Evolutionary conservation across 768 basidiomycete genomes (phyloP), one percentile per base, ranked within the genome.

Genomic region (Pleurotus tuber-regium): DNA sequence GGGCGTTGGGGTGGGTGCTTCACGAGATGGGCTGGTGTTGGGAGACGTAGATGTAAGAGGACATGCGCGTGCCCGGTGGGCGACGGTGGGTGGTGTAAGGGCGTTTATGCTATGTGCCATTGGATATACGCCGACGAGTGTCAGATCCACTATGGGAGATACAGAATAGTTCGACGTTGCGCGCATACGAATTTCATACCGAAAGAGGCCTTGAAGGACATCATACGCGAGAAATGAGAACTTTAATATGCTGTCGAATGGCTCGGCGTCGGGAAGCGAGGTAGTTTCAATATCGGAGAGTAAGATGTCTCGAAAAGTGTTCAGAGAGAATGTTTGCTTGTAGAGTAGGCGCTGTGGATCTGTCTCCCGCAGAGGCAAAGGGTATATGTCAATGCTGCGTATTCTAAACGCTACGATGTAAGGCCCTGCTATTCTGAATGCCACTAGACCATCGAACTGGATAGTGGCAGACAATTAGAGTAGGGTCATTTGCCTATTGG

Each of bases 341-440:
- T 30, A 29, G 59, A 61, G 65, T n/a, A 60, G 31, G 16, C 44
- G 53, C 26, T 38, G 38, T n/a, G 43, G 26, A 24, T 39, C 52
- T 10, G 42, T 19, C 18, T 43, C 49, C 52, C 58, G 39, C 47
- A 46, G 25, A 40, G 62, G 43, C 23, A 72, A 56, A 0, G 72
- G 63, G 53, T 74, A 70, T 2, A 81, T 62, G 52, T 83, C 80
- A 19, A 86, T 57, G 1, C 80, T 74, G 4, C 75, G 77, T 1
- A 72, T 65, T 51, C 75, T 79, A 59, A 84, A 73, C 19, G 78
- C 70, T 21, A 85, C 63, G n/a, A 84, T 57, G 48, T 78, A 76
- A 0, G 70, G 65, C 2, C 76, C 80, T 31, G 78, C 67, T 33
- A 83, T 69, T 14, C 66, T 70, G 14, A 78, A 54, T 7, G 68